A percentile compares a stretch with the other conserved stretches of the same genome.
phyloP scores from a whole-genome alignment of 768 basidiomycete species.

The Kwoniella mangroviensis region DNA sequence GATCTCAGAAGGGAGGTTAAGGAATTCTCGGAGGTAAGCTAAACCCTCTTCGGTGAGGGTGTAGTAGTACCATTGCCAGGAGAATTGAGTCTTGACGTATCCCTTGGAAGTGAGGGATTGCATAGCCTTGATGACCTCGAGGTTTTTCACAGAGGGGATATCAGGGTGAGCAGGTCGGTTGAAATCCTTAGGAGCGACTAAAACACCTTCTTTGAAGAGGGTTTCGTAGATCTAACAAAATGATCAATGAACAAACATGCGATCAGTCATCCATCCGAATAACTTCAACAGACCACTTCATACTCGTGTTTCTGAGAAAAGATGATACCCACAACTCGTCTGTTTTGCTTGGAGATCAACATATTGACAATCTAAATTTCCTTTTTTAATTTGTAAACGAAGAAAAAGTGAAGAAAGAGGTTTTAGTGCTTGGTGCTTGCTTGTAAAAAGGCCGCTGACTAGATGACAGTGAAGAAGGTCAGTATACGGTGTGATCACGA shows the following conservation, averaged over 20 bases:
- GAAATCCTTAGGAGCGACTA: constrained; percentile 99
- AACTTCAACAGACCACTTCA: neutral
- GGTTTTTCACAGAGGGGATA: constrained; percentile 67
- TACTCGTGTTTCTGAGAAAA: neutral
- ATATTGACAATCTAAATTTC: constrained; percentile 61
- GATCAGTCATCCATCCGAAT: neutral
- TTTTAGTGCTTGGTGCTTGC: constrained; percentile 34
- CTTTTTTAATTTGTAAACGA: constrained; percentile 16
- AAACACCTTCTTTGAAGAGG: constrained; percentile 99
- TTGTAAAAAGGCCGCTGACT: constrained; percentile 56
- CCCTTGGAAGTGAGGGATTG: constrained; percentile 73
- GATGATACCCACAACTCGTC: constrained; percentile 64
- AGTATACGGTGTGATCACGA: neutral
- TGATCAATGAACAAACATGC: neutral
- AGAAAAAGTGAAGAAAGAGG: constrained; percentile 24
- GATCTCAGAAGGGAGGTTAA: constrained; percentile 92
- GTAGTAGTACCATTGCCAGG: constrained; percentile 99
- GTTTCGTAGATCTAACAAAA: constrained; percentile 81
- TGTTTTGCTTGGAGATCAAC: constrained; percentile 96
- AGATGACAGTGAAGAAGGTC: neutral
- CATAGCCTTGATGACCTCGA: constrained; percentile 74
- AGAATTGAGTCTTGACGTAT: constrained; percentile 98
- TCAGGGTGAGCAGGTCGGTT: constrained; percentile 97
- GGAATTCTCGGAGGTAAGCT: constrained; percentile 94
- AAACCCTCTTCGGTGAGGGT: constrained; percentile 94